Percentiles rank a stretch among this genome's conserved stretches.
Evolutionary conservation across 2,329 filamentous ascomycete genomes (phyloP).

Genomic region (Fusarium sublunatum): DNA sequence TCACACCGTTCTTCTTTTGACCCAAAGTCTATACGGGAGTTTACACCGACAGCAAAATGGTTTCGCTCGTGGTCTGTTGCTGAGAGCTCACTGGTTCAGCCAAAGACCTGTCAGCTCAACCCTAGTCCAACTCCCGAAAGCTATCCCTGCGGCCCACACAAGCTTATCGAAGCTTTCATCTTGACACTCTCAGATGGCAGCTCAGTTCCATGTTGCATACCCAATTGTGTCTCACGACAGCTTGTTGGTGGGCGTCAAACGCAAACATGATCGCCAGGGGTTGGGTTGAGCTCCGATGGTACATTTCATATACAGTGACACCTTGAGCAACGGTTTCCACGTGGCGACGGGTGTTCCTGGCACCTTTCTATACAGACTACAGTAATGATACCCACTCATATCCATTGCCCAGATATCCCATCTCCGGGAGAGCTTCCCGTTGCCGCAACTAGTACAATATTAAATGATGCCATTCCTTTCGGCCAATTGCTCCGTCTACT

Average conservation of each 20-base stretch:
- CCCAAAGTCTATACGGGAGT: conserved; percentile 1
- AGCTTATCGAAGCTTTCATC: conserved; percentile 40
- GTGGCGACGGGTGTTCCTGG: conserved; percentile 40
- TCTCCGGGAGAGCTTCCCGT: conserved; percentile 32
- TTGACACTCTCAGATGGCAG: conserved; percentile 29
- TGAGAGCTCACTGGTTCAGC: conserved; percentile 38
- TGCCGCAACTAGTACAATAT: conserved; percentile 17
- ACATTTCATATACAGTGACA: conserved; percentile 34
- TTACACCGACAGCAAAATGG: conserved; percentile 26
- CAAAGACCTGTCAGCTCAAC: conserved; percentile 22
- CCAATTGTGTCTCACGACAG: conserved; percentile 38
- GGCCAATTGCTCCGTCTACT: background rate
- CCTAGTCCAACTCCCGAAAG: conserved; percentile 31
- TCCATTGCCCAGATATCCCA: conserved; percentile 32
- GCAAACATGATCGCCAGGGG: conserved; percentile 9
- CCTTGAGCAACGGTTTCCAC: conserved; percentile 38
- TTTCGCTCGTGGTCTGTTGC: conserved; percentile 41
- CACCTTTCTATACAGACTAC: conserved; percentile 18
- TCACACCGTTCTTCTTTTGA: conserved; percentile 36
- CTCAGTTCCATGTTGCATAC: conserved; percentile 27
- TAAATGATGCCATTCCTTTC: background rate
- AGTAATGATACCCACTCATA: conserved; percentile 35
- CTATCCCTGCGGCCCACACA: conserved; percentile 31
- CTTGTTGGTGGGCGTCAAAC: conserved; percentile 20
- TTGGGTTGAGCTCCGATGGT: conserved; percentile 17